Evolutionary conservation across 169 alveolate genomes (phyloP).

Genomic region (Plasmodium knowlesi): DNA sequence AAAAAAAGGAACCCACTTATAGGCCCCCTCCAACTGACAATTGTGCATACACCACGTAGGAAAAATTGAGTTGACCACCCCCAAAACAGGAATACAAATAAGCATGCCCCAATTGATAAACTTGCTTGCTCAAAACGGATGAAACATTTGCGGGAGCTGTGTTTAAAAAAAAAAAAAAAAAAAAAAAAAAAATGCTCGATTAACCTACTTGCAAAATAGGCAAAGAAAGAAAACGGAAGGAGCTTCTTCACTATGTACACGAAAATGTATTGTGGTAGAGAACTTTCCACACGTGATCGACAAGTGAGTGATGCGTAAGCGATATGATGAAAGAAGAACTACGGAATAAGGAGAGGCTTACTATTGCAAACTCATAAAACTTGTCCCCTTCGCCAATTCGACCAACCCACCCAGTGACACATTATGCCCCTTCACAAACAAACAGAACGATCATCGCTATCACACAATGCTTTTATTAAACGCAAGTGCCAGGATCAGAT

Average conservation of each 20-base stretch:
- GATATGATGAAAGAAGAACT: neutral
- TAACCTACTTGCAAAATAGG: neutral
- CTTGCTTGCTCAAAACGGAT: neutral
- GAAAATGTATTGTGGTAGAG: neutral
- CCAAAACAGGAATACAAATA: neutral
- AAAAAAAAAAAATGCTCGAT: neutral
- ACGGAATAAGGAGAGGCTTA: neutral
- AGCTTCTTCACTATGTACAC: neutral
- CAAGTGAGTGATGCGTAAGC: neutral
- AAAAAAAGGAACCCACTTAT: neutral
- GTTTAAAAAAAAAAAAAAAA: neutral
- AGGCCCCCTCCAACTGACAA: neutral
- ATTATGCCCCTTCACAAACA: neutral
- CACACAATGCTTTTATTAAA: conserved; percentile 33
- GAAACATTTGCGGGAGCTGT: neutral
- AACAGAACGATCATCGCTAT: neutral
- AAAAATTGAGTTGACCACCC: neutral
- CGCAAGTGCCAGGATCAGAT: conserved; percentile 1
- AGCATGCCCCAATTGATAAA: neutral
- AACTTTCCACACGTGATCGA: neutral
- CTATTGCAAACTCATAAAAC: neutral
- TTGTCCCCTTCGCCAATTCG: neutral
- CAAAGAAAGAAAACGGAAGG: neutral
- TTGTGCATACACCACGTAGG: neutral
- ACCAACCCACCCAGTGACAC: neutral